A percentile compares a stretch with the other conserved stretches of the same genome.
These are phyloP conservation scores for Senecio squalidus DNA, from an alignment of 140 eudicot genomes.

Conservation along the genomic window DNA sequence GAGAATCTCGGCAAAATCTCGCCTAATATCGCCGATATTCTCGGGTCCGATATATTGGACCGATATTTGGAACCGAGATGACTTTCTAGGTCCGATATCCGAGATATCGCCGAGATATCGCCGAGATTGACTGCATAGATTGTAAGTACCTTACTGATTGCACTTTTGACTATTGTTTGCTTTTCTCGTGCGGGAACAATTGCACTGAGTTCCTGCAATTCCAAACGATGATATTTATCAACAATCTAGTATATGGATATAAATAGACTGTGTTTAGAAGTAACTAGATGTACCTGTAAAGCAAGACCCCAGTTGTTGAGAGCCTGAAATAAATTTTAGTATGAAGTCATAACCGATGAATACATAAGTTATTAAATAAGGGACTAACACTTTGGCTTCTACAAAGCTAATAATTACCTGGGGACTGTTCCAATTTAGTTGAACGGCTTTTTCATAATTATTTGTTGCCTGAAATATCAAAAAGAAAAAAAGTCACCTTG, in stretches of 20 bases:
- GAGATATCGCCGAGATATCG: no score
- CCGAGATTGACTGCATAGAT: no score
- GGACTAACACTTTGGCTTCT: no score
- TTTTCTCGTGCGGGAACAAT: constrained; percentile 96
- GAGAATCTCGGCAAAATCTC: no score
- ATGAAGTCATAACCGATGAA: constrained; percentile 24
- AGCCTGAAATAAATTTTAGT: constrained; percentile 52
- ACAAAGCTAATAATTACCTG: constrained; percentile 61
- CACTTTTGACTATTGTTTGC: constrained; percentile 73
- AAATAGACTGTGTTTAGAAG: not conserved
- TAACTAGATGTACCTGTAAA: constrained; percentile 63
- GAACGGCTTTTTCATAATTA: constrained; percentile 85
- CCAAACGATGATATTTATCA: not conserved
- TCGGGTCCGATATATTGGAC: no score
- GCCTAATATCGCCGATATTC: no score
- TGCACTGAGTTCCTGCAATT: constrained; percentile 79
- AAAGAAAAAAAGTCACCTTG: not conserved
- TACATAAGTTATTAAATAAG: not conserved
- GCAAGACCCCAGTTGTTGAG: constrained; percentile 99
- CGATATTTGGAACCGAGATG: no score
- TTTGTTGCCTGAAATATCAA: constrained; percentile 72
- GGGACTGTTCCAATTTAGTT: constrained; percentile 91
- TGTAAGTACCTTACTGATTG: constrained; percentile 88
- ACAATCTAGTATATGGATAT: not conserved
- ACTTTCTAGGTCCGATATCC: no score